A percentile compares a stretch with the other conserved stretches of the same genome.
phyloP scores from a whole-genome alignment of 1,139 yeast species.

The Yamadazyma kanchanaburiensis region DNA sequence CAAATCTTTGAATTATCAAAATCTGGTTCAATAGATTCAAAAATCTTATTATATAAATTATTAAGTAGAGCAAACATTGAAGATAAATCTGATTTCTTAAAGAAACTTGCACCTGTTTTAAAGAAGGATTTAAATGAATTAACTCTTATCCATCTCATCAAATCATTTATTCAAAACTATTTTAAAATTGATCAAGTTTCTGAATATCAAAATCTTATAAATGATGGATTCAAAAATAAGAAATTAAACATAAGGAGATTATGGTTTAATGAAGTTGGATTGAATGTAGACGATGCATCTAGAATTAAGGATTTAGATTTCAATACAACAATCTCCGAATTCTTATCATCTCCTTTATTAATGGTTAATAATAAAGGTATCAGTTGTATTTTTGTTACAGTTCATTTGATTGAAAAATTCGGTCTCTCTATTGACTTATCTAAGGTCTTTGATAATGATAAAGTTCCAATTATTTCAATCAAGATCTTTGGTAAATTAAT shows the following conservation, averaged over 20 bases:
- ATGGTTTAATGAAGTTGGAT: slow-evolving; percentile 63
- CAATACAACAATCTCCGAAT: slow-evolving; percentile 37
- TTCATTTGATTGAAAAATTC: slow-evolving; percentile 15
- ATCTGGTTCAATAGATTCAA: slow-evolving; percentile 66
- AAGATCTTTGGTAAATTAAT: slow-evolving; percentile 50
- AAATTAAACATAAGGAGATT: slow-evolving; percentile 59
- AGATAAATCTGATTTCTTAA: slow-evolving; percentile 29
- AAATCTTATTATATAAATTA: slow-evolving; percentile 30
- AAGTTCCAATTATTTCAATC: slow-evolving; percentile 42
- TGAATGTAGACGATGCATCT: slow-evolving; percentile 21
- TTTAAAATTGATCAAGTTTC: slow-evolving; percentile 16
- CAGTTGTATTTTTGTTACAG: slow-evolving; percentile 44
- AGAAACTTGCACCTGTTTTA: slow-evolving; percentile 47
- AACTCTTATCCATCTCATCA: slow-evolving; percentile 50
- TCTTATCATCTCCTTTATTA: slow-evolving; percentile 46
- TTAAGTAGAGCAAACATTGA: slow-evolving; percentile 18
- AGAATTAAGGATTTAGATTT: slow-evolving; percentile 17
- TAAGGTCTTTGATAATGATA: slow-evolving; percentile 25
- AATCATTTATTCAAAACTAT: slow-evolving; percentile 46
- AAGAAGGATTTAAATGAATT: slow-evolving; percentile 75
- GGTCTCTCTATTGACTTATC: slow-evolving; percentile 17
- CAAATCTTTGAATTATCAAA: slow-evolving; percentile 60
- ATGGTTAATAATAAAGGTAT: slow-evolving; percentile 47
- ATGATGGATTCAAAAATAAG: slow-evolving; percentile 62
- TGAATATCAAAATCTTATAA: slow-evolving; percentile 28